Evolutionary conservation across 192 early-diverging fungal species (phyloP).

Genomic region (Coemansia sp.): DNA sequence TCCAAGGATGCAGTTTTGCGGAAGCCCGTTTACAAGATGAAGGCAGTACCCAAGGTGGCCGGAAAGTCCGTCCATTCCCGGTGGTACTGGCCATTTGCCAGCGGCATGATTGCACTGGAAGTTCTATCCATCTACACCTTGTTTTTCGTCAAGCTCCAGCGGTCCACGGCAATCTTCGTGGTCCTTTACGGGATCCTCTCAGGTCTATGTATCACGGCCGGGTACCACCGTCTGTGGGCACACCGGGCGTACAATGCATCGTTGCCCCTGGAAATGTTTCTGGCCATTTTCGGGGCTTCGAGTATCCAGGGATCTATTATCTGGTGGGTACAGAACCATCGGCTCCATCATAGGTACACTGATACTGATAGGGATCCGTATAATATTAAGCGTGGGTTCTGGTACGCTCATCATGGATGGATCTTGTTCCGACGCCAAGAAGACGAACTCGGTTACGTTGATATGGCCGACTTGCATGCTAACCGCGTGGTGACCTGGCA

Average conservation of each 20-base stretch:
- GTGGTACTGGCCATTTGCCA: conserved; percentile 55
- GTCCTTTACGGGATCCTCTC: conserved; percentile 68
- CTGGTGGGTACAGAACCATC: conserved; percentile 86
- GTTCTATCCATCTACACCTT: conserved; percentile 75
- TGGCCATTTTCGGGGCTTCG: conserved; percentile 64
- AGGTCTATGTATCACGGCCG: conserved; percentile 87
- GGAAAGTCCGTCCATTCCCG: conserved; percentile 39
- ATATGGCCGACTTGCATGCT: conserved; percentile 74
- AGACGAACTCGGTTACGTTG: conserved; percentile 71
- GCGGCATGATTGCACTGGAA: conserved; percentile 57
- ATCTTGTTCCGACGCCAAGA: conserved; percentile 75
- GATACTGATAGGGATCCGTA: conserved; percentile 86
- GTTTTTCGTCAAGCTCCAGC: conserved; percentile 69
- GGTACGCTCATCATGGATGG: conserved; percentile 85
- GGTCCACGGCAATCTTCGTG: conserved; percentile 56
- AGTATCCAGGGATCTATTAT: conserved; percentile 78
- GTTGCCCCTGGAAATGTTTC: conserved; percentile 56
- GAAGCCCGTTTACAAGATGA: conserved; percentile 45
- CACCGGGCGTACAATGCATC: conserved; percentile 74
- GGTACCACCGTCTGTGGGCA: conserved; percentile 81
- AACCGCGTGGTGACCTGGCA: conserved; percentile 73
- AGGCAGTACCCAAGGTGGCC: conserved; percentile 36
- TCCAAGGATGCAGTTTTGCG: conserved; percentile 18
- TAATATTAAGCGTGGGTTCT: conserved; percentile 74
- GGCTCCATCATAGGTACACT: conserved; percentile 84